These are phyloP conservation scores for Schizonepeta tenuifolia DNA, from an alignment of 257 asterid genomes.

Conservation along the genomic window DNA sequence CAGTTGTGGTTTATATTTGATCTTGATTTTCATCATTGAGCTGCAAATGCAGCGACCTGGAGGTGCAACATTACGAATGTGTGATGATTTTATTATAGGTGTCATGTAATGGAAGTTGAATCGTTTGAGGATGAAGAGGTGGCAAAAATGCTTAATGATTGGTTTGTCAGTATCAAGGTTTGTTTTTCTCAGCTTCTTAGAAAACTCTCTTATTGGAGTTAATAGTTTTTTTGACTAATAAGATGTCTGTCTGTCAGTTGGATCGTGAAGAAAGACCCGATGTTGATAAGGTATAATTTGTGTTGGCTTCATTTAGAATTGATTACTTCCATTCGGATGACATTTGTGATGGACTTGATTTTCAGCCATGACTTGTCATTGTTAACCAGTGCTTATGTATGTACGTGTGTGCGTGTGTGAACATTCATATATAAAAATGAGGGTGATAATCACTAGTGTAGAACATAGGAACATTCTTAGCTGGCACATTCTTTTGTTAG, in stretches of 20 bases:
- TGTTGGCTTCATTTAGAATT: neutral
- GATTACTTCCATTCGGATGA: neutral
- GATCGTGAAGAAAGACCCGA: slow-evolving; percentile 98
- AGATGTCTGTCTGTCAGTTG: slow-evolving; percentile 51
- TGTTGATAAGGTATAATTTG: slow-evolving; percentile 76
- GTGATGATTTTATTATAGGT: slow-evolving; percentile 51
- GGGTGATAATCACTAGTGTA: neutral
- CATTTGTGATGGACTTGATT: neutral
- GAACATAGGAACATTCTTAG: slow-evolving; percentile 1
- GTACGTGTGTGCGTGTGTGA: too few species aligned
- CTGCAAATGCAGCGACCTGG: neutral
- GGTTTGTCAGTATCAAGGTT: slow-evolving; percentile 94
- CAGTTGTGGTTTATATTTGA: neutral
- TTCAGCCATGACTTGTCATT: too few species aligned
- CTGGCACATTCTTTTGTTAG: neutral
- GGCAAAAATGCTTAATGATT: slow-evolving; percentile 81
- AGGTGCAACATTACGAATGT: neutral
- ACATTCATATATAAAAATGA: neutral
- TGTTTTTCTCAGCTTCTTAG: slow-evolving; percentile 23
- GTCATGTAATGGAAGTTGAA: slow-evolving; percentile 99
- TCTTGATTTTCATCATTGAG: slow-evolving; percentile 3
- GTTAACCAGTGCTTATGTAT: neutral
- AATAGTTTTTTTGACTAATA: slow-evolving; percentile 1
- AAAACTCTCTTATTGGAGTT: neutral
- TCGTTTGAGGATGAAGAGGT: slow-evolving; percentile 88